Conservation (phyloP, 106 monocot genomes). For the Gastrodia elata region DNA sequence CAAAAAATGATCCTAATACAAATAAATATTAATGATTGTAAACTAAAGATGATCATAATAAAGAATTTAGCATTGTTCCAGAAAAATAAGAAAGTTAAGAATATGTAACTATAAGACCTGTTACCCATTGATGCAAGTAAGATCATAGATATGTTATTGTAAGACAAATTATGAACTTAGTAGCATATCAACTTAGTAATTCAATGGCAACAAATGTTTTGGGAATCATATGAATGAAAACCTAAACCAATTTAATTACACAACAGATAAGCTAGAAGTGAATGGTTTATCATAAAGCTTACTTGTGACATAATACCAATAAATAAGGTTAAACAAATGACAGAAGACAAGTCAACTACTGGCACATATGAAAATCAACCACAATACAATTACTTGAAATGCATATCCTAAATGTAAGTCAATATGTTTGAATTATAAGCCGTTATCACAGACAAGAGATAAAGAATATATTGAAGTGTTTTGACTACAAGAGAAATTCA, state of each 20-base stretch:
- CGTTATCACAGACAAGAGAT: no score
- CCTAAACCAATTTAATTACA: not conserved
- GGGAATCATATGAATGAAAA: not conserved
- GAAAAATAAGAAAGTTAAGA: not conserved
- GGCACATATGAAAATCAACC: not conserved
- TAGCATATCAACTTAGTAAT: not conserved
- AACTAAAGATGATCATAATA: not conserved
- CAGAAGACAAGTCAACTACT: not conserved
- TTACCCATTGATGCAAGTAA: not conserved
- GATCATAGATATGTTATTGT: not conserved
- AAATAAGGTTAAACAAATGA: not conserved
- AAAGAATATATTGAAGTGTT: no score
- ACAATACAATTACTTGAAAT: not conserved
- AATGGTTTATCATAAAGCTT: not conserved
- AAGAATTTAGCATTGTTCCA: not conserved
- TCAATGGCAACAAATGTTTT: not conserved
- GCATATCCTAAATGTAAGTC: not conserved
- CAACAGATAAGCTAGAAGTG: not conserved
- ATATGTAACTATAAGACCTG: not conserved
- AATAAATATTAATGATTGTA: not conserved
- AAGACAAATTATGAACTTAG: not conserved
- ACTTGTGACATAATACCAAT: not conserved
- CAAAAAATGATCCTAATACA: not conserved
- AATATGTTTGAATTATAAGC: not conserved
- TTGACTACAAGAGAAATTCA: not conserved